Evolutionary conservation across 257 asterid genomes (phyloP).

Genomic region (Parsonsia alboflavescens): DNA sequence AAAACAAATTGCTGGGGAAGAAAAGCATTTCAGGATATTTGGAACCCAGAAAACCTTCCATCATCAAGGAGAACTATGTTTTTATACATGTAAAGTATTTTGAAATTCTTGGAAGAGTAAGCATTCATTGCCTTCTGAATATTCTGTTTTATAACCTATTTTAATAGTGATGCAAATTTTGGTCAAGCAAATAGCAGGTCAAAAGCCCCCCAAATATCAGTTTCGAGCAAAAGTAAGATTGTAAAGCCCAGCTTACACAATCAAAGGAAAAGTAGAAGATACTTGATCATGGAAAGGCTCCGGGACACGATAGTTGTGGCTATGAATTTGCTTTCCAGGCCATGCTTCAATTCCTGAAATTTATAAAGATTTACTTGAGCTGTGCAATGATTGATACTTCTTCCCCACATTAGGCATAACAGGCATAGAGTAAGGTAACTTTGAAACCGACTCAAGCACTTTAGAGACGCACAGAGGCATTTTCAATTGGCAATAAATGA

Average conservation of each 20-base stretch:
- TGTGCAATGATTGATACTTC: background rate
- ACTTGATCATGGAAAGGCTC: slow-evolving; percentile 78
- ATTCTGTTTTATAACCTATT: background rate
- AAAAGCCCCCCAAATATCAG: background rate
- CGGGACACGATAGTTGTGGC: slow-evolving; percentile 93
- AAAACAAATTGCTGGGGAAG: background rate
- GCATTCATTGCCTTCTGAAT: background rate
- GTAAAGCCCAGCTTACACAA: background rate
- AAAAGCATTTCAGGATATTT: background rate
- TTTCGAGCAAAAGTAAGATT: background rate
- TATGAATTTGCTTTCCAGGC: slow-evolving; percentile 94
- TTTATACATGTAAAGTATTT: background rate
- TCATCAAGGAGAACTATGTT: background rate
- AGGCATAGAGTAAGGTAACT: background rate
- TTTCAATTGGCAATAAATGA: background rate
- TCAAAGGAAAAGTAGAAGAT: slow-evolving; percentile 35
- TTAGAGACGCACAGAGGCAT: background rate
- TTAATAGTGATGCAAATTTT: background rate
- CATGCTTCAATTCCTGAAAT: slow-evolving; percentile 71
- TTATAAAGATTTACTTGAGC: background rate
- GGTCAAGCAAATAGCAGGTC: background rate
- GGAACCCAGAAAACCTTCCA: background rate
- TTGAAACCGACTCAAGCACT: background rate
- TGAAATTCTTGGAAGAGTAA: background rate
- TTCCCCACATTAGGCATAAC: background rate